Conservation (phyloP, 805 yeast species). For the Ascoidea tarda region DNA sequence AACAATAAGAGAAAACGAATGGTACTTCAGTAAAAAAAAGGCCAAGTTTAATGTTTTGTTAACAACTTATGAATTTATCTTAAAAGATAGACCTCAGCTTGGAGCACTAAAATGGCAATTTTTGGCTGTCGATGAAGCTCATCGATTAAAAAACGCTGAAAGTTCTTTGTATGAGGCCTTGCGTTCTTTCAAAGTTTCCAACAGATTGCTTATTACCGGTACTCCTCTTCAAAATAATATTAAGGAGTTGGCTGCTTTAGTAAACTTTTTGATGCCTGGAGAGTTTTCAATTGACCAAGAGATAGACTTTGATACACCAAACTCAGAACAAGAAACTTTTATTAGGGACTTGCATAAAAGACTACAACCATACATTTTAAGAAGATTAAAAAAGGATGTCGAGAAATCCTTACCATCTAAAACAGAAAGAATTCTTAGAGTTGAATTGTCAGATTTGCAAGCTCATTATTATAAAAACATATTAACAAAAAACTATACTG, state of each 20-base stretch:
- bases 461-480: constrained; percentile 92
- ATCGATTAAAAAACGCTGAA: constrained; percentile 87
- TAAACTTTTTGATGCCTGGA: constrained; percentile 95
- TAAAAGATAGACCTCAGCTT: constrained; percentile 73
- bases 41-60: constrained; percentile 83
- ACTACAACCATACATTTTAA: constrained; percentile 81
- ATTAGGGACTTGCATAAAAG: constrained; percentile 75
- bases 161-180: constrained; percentile 85
- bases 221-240: constrained; percentile 95
- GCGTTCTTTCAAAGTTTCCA: constrained; percentile 65
- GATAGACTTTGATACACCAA: constrained; percentile 86
- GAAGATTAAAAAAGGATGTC: constrained; percentile 93
- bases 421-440: constrained; percentile 88
- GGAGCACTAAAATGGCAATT: constrained; percentile 86
- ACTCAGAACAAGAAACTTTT: constrained; percentile 75
- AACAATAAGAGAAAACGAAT: constrained; percentile 74
- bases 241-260: constrained; percentile 88
- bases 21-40: constrained; percentile 51
- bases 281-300: constrained; percentile 81
- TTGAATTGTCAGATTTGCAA: constrained; percentile 88
- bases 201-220: constrained; percentile 87
- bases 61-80: constrained; percentile 92
- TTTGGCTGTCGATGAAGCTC: constrained; percentile 97
- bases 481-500: constrained; percentile 81
- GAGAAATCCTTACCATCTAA: constrained; percentile 94